A percentile compares a stretch with the other conserved stretches of the same genome.
phyloP scores from a whole-genome alignment of 2,329 filamentous ascomycete species.

The Cladophialophora immunda region DNA sequence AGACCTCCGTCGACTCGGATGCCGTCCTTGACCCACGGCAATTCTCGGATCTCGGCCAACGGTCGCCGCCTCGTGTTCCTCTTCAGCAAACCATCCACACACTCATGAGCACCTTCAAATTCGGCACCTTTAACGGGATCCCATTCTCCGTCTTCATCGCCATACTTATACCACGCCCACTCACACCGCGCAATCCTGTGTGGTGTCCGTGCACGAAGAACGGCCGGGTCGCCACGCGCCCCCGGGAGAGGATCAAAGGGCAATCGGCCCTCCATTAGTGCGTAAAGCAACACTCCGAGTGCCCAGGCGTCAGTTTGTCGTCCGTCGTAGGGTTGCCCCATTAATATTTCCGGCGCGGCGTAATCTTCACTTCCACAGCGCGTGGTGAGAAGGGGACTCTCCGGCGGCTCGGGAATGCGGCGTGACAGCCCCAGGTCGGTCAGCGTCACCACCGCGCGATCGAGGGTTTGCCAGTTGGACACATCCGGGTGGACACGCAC shows the following conservation, averaged over 20 bases:
- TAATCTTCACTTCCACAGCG: slow-evolving; percentile 97
- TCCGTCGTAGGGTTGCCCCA: slow-evolving; percentile 94
- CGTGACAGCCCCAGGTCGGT: slow-evolving; percentile 92
- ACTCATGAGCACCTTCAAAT: slow-evolving; percentile 77
- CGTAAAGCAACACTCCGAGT: slow-evolving; percentile 89
- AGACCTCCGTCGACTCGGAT: slow-evolving; percentile 72
- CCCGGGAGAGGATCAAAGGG: slow-evolving; percentile 91
- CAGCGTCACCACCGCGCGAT: slow-evolving; percentile 83
- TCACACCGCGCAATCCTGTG: slow-evolving; percentile 96
- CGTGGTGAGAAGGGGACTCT: slow-evolving; percentile 88
- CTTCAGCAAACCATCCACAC: slow-evolving; percentile 85
- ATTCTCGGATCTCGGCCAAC: slow-evolving; percentile 74
- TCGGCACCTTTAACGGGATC: slow-evolving; percentile 72
- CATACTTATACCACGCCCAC: slow-evolving; percentile 92
- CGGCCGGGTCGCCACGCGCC: slow-evolving; percentile 73
- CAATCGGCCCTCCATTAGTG: slow-evolving; percentile 88
- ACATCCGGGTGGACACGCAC: slow-evolving; percentile 71
- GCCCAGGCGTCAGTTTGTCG: slow-evolving; percentile 94
- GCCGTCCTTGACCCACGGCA: slow-evolving; percentile 79
- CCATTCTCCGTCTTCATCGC: slow-evolving; percentile 85
- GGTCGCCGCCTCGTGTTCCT: slow-evolving; percentile 81
- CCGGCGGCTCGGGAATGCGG: slow-evolving; percentile 74
- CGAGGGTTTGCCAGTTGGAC: slow-evolving; percentile 76
- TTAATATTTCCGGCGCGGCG: slow-evolving; percentile 92
- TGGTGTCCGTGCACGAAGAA: slow-evolving; percentile 81